These are phyloP conservation scores for Rhodomyrtus tomentosa DNA, from an alignment of 345 rosid species.

Conservation along the genomic window DNA sequence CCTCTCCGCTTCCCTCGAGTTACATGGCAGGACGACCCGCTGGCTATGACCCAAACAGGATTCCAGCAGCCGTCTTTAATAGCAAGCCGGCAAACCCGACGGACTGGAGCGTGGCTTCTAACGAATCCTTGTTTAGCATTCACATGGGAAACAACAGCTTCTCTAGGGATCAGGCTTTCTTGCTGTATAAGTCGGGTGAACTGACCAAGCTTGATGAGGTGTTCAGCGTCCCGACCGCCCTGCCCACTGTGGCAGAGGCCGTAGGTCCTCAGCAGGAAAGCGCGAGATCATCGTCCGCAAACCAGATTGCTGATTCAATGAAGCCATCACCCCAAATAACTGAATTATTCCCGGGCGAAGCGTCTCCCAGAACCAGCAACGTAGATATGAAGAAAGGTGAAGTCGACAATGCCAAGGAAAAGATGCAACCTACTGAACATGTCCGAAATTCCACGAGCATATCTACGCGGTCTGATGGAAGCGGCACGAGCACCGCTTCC, in stretches of 20 bases:
- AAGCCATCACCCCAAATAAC: not conserved
- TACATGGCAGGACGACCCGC: not conserved
- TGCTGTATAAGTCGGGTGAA: slow-evolving; percentile 44
- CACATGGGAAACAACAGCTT: slow-evolving; percentile 39
- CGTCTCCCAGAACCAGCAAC: not conserved
- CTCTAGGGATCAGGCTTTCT: slow-evolving; percentile 40
- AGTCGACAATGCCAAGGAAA: slow-evolving; percentile 1
- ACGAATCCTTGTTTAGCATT: slow-evolving; percentile 82
- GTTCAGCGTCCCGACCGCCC: slow-evolving; percentile 1
- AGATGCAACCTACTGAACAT: slow-evolving; percentile 1
- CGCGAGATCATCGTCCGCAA: not conserved
- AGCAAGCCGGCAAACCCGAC: slow-evolving; percentile 20
- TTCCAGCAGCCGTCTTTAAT: slow-evolving; percentile 55
- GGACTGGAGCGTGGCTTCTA: slow-evolving; percentile 90
- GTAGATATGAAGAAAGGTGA: not conserved
- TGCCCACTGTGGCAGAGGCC: slow-evolving; percentile 16
- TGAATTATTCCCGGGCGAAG: not conserved
- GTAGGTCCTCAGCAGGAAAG: slow-evolving; percentile 2
- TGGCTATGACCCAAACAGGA: slow-evolving; percentile 55
- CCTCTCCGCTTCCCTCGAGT: not conserved
- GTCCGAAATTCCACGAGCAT: slow-evolving; percentile 11
- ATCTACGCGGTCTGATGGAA: slow-evolving; percentile 25
- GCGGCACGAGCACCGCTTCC: slow-evolving; percentile 36
- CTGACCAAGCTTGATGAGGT: slow-evolving; percentile 41
- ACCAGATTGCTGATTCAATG: not conserved